Evolutionary conservation across 352 stramenopile genomes (phyloP), one percentile per base, ranked within the genome.

Genomic region (Phytophthora kernoviae): DNA sequence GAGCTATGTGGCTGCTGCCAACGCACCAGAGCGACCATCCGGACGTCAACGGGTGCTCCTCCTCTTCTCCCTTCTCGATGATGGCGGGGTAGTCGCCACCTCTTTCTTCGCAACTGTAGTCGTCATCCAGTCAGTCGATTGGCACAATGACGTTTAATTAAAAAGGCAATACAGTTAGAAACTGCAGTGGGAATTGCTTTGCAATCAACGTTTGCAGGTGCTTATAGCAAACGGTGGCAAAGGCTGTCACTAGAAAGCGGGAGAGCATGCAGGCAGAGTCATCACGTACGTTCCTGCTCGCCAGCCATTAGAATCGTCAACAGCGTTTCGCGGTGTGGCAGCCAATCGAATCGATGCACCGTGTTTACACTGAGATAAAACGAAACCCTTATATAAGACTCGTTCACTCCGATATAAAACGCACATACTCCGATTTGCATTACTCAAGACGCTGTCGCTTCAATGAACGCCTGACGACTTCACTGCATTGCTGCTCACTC

Each of bases 1-100:
- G 24, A 30, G 24, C 6, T 30, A 39, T n/a, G 20, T 33, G 41
- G 4, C 12, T 8, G 17, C 20, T 27, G 1, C 4, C 5, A 17
- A n/a, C 78, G 39, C 68, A 94, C 86, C 86, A 94, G 50, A 98
- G 88, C 51, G 77, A 88, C 91, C 91, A 98, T 57, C 77, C 70
- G 39, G 91, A 96, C 67, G 97, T 79, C 26, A 98, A 67, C 50
- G 72, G 77, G 71, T 98, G 91, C 63, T 94, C 86, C 37, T 83
- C 76, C 55, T 89, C 65, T 17, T 73, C 65, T 48, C 47, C 57
- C 39, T 75, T 65, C 41, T 70, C 58, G 1, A 70, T 46, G 40
- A 74, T 49, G 40, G 54, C 54, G 20, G 68, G 50, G 54, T 48
- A 9, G 58, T 34, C 43, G 50, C 54, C 54, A 67, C 52, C 37